Conservation (phyloP, 129 eudicot species). For the Scalesia atractyloides region DNA sequence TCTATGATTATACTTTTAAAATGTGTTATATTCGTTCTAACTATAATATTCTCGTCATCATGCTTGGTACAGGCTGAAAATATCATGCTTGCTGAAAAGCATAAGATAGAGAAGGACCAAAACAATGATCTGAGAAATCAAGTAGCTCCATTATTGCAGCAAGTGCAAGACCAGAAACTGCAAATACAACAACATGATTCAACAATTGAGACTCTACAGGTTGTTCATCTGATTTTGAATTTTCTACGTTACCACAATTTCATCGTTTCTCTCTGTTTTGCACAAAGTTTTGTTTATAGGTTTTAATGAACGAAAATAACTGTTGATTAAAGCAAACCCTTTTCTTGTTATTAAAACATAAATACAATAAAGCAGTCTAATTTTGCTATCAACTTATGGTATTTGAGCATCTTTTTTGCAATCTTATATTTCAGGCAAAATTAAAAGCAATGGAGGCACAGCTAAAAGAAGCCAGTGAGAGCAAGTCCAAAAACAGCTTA, state of each 20-base stretch:
- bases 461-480: conserved; percentile 52
- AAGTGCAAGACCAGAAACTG: conserved; percentile 78
- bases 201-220: conserved; percentile 80
- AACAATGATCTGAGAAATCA: conserved; percentile 76
- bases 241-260: conserved; percentile 6
- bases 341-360: background rate
- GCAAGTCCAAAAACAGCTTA: conserved; percentile 37
- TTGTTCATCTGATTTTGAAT: conserved; percentile 29
- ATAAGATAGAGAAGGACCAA: conserved; percentile 80
- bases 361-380: background rate
- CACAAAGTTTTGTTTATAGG: background rate
- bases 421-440: conserved; percentile 57
- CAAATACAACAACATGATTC: conserved; percentile 77
- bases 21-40: conserved; percentile 12
- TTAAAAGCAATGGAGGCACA: conserved; percentile 65
- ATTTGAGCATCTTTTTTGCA: conserved; percentile 13
- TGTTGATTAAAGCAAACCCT: background rate
- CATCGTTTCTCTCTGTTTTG: conserved; percentile 2
- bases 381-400: conserved; percentile 6
- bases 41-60: background rate
- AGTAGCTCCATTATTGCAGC: conserved; percentile 66
- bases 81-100: conserved; percentile 73
- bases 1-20: conserved; percentile 6
- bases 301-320: background rate
- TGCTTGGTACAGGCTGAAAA: conserved; percentile 72